Evolutionary conservation across 805 yeast genomes (phyloP), one percentile per base, ranked within the genome.

Genomic region (Teunomyces kruisii): DNA sequence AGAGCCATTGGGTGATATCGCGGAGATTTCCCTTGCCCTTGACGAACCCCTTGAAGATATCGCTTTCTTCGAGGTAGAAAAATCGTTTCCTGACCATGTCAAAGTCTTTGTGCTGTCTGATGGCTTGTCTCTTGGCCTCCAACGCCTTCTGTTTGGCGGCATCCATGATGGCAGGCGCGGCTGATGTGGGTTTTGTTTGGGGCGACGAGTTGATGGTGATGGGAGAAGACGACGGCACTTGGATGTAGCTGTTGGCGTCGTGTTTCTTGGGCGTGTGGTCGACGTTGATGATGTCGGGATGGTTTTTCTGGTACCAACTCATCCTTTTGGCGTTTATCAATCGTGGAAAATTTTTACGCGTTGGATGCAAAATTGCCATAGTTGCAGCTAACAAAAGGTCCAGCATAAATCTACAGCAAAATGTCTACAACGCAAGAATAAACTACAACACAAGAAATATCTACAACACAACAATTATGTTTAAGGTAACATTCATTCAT

Each of bases 161-260:
- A 22, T 43, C 52, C 28, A 40, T n/a, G 9, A 15, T 35, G 39
- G 27, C 32, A 22, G 46, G 40, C 7, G 47, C 47, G 35, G n/a
- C 16, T 5, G 26, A 8, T 6, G 14, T 10, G n/a, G 40, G 30
- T 15, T 38, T 28, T 10, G 40, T 9, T n/a, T 43, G 46, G 4
- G 72, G 70, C 4, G 70, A 59, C 14, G 66, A 50, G 22, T 54
- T 50, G 14, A 67, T 57, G 26, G 48, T 40, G 10, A 71, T 63
- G 12, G 77, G 77, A 19, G 74, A 67, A 27, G 72, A 65, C 41
- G 67, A 58, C 3, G 76, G 76, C 6, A 72, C 76, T 53, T 72
- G 76, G 15, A 72, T 52, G 42, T 61, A 57, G 45, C 45, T 48
- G 12, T 10, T 26, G 28, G 50, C 45, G 46, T 54, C 55, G 17